Evolutionary conservation across 352 stramenopile species (phyloP).

Genomic region (Peronospora farinosa): DNA sequence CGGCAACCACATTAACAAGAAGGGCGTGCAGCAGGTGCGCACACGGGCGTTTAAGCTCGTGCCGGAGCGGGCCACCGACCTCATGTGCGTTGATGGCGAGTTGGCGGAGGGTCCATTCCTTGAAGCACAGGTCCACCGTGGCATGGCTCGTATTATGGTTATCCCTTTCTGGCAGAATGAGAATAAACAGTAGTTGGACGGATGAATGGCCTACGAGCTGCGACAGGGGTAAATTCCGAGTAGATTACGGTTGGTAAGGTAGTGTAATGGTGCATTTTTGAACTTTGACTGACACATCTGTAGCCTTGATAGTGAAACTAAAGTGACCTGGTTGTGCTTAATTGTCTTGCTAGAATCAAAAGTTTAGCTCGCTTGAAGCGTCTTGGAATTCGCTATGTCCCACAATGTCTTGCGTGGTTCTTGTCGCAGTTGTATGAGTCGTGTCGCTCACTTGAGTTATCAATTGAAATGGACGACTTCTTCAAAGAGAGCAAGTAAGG

Average conservation of each 20-base stretch:
- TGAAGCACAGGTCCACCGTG: constrained; percentile 53
- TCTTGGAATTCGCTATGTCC: neutral
- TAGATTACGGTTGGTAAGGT: neutral
- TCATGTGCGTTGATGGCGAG: constrained; percentile 61
- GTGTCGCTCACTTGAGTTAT: too few species aligned
- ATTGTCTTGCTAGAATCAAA: too few species aligned
- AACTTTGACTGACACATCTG: too few species aligned
- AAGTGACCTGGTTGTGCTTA: too few species aligned
- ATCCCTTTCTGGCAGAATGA: constrained; percentile 22
- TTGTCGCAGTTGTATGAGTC: too few species aligned
- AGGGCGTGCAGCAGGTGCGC: constrained; percentile 37
- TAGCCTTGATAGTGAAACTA: too few species aligned
- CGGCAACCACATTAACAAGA: constrained; percentile 41
- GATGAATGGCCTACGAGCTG: neutral
- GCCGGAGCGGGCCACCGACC: constrained; percentile 31
- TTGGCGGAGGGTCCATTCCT: constrained; percentile 39
- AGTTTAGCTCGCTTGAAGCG: too few species aligned
- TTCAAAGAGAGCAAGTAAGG: too few species aligned
- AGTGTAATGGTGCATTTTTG: too few species aligned
- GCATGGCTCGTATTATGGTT: constrained; percentile 45
- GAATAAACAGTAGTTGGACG: constrained; percentile 2
- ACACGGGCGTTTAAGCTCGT: constrained; percentile 55
- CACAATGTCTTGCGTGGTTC: too few species aligned
- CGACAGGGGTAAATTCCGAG: neutral
- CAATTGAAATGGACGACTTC: too few species aligned